Conservation (phyloP, 805 yeast genomes). For the Candida ortonii region DNA sequence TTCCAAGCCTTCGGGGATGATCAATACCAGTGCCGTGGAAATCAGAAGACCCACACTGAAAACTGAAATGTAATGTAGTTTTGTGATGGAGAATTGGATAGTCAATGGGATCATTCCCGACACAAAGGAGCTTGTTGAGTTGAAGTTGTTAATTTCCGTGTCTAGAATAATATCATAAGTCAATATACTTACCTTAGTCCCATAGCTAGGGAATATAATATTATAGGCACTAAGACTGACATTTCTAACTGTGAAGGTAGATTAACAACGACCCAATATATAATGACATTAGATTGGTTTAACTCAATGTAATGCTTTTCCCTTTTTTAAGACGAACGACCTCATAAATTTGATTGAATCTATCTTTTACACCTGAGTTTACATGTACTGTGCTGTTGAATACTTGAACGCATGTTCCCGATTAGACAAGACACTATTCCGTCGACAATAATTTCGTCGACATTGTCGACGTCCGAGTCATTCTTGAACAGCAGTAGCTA, state of each 20-base stretch:
- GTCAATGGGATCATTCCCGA: slow-evolving; percentile 31
- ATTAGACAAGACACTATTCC: too few species aligned
- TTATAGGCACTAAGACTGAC: slow-evolving; percentile 18
- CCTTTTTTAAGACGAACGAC: too few species aligned
- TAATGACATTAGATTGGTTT: too few species aligned
- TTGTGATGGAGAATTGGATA: slow-evolving; percentile 22
- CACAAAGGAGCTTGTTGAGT: slow-evolving; percentile 22
- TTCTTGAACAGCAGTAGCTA: too few species aligned
- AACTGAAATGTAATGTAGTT: slow-evolving; percentile 41
- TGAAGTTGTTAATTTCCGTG: neutral
- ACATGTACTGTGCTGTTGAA: too few species aligned
- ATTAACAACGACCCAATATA: neutral
- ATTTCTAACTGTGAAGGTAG: slow-evolving; percentile 3
- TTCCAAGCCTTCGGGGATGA: slow-evolving; percentile 66
- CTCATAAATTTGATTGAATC: too few species aligned
- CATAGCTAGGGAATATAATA: slow-evolving; percentile 23
- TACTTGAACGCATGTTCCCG: too few species aligned
- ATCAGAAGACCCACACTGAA: slow-evolving; percentile 60
- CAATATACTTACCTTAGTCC: slow-evolving; percentile 20
- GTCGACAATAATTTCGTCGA: too few species aligned
- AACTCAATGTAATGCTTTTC: too few species aligned
- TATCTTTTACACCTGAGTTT: too few species aligned
- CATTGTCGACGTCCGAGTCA: too few species aligned
- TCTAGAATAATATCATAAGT: neutral
- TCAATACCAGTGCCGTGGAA: slow-evolving; percentile 56